A percentile compares a stretch with the other conserved stretches of the same genome.
These are phyloP conservation scores for Pseudonitzschia delicatissima DNA, from an alignment of 108 stramenopile genomes.

Conservation along the genomic window DNA sequence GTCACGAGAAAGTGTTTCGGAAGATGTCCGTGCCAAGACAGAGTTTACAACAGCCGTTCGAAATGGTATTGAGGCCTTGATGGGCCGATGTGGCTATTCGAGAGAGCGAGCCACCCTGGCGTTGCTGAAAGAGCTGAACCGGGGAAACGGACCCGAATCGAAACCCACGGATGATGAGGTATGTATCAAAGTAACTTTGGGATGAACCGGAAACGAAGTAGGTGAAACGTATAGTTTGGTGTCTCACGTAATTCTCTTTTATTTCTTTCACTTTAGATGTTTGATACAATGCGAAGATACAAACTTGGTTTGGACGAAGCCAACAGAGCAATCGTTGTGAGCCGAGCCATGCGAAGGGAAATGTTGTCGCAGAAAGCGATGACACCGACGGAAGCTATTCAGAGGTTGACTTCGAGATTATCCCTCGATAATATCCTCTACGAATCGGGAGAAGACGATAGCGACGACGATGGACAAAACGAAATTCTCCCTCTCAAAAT, in stretches of 20 bases:
- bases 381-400: constrained; percentile 40
- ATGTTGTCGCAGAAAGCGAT: not conserved
- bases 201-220: too few relatives aligned
- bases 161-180: constrained; percentile 62
- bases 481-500: not conserved
- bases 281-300: constrained; percentile 49
- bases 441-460: constrained; percentile 16
- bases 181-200: constrained; percentile 4
- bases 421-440: constrained; percentile 24
- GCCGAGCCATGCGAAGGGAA: constrained; percentile 43
- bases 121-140: constrained; percentile 44
- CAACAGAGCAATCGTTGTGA: constrained; percentile 52
- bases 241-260: not conserved
- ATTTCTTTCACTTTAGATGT: constrained; percentile 36
- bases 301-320: constrained; percentile 61
- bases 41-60: constrained; percentile 38
- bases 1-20: not conserved
- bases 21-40: constrained; percentile 34
- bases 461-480: constrained; percentile 7
- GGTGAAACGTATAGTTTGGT: not conserved
- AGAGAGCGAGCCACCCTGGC: constrained; percentile 48
- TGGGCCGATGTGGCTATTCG: constrained; percentile 47
- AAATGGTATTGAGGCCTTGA: constrained; percentile 42
- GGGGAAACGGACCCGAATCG: constrained; percentile 6
- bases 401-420: constrained; percentile 46